Conservation (phyloP, 495 filamentous ascomycete species). For the Aspergillus kassunensis region DNA sequence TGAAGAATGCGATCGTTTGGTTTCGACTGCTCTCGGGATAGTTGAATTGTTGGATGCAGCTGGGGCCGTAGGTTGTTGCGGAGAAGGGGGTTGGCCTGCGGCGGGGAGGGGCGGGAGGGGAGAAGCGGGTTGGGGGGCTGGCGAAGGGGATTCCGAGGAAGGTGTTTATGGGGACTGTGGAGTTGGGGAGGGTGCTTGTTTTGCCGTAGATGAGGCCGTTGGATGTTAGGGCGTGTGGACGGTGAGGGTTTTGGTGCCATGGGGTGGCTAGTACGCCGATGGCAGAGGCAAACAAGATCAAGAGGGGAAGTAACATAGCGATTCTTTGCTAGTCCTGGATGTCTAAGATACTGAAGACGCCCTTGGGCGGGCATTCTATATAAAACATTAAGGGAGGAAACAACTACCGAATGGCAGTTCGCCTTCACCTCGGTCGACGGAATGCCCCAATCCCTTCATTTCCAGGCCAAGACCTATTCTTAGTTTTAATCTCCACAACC, state of each 20-base stretch:
- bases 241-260: background rate
- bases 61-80: conserved; percentile 25
- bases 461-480: too few relatives aligned
- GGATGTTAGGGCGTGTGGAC: conserved; percentile 21
- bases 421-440: too few relatives aligned
- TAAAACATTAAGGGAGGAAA: too few relatives aligned
- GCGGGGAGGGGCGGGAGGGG: conserved; percentile 21
- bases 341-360: too few relatives aligned
- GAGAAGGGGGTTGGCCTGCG: conserved; percentile 19
- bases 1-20: conserved; percentile 2
- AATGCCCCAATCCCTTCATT: too few relatives aligned
- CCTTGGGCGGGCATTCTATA: too few relatives aligned
- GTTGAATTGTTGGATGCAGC: conserved; percentile 40
- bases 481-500: too few relatives aligned
- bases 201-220: conserved; percentile 25
- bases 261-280: background rate
- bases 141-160: conserved; percentile 32
- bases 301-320: too few relatives aligned
- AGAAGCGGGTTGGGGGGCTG: conserved; percentile 31
- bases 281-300: background rate
- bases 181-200: conserved; percentile 20
- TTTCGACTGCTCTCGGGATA: background rate
- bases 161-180: conserved; percentile 22
- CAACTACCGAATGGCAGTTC: too few relatives aligned
- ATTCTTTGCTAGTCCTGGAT: too few relatives aligned